Percentiles rank a stretch among this genome's conserved stretches.
These are phyloP conservation scores for Eucalyptus urophylla DNA, from an alignment of 345 rosid species.

Conservation along the genomic window DNA sequence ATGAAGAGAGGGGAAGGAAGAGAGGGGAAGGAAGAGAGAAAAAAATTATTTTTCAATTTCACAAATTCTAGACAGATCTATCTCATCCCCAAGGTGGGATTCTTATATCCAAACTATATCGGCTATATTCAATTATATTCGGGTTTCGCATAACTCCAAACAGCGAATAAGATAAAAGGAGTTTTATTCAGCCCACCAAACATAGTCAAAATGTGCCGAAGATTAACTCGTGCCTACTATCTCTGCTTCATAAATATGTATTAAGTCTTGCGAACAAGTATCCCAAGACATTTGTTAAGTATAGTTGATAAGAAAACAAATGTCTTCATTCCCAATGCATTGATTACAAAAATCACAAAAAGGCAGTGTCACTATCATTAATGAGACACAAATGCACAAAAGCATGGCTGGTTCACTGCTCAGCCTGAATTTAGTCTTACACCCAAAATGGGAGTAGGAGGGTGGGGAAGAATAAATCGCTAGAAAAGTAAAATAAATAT, in stretches of 20 bases:
- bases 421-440: background rate
- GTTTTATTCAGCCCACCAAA: no score
- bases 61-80: no score
- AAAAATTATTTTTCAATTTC: no score
- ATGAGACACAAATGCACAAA: background rate
- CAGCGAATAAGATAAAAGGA: fast-evolving
- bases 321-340: background rate
- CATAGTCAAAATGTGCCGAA: fast-evolving
- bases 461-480: background rate
- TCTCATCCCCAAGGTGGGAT: no score
- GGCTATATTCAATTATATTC: fast-evolving
- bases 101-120: fast-evolving
- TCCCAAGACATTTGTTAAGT: background rate
- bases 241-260: background rate
- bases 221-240: background rate
- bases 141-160: no score
- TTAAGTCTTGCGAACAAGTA: background rate
- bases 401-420: background rate
- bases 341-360: background rate
- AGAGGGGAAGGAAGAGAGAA: no score
- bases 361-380: background rate
- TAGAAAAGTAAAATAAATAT: background rate
- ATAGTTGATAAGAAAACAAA: background rate
- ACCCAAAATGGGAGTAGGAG: background rate
- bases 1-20: no score